Base-by-base conservation (phyloP, 768 basidiomycete species). In the Xerocomellus dryophilus region DNA sequence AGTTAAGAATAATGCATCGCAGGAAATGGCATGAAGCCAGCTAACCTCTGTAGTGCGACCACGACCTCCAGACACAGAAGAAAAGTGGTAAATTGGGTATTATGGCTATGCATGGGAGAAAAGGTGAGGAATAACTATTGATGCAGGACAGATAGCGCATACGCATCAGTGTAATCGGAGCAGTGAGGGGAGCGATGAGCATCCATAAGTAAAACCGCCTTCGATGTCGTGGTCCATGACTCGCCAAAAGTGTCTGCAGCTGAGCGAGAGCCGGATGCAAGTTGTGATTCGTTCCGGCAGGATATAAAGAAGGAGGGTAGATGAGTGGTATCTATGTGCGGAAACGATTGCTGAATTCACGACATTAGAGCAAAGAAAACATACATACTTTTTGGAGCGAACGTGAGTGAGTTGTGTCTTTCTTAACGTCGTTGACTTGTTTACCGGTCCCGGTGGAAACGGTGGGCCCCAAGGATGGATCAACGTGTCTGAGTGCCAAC, bases 11-110 rank as follows among this genome's bases (percentile, higher is more conserved):
- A 17, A 31, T 25, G 18, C 29, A 39, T 25, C 17, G 4, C 25
- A 42, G 8, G 27, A 40, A 52, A 25, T 10, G 15, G 9, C 2
- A 42, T 20, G 36, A 41, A 48, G 3, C 12, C 7, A 38, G 31
- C 69, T 57, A 53, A 88, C 89, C 88, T 78, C 77, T 81, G 66
- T 86, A 92, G 69, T 93, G 90, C 38, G 84, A 86, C 89, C 89
- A 93, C 40, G 88, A 84, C 41, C 90, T 78, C 90, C 90, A 93
- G 10, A 77, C 80, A 61, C 88, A 90, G 70, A 88, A 93, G 74
- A 93, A 90, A 67, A 93, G 86, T 0, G 90, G 90, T 20, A 93
- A 69, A 66, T 93, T 93, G 29, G 90, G 90, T 70, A 92, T 82
- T 41, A 92, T 65, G 23, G 90, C 90, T 92, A 53, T n/a, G 27